Evolutionary conservation across 78 protist genomes (phyloP).

Genomic region (Dictyostelium firmibasis): DNA sequence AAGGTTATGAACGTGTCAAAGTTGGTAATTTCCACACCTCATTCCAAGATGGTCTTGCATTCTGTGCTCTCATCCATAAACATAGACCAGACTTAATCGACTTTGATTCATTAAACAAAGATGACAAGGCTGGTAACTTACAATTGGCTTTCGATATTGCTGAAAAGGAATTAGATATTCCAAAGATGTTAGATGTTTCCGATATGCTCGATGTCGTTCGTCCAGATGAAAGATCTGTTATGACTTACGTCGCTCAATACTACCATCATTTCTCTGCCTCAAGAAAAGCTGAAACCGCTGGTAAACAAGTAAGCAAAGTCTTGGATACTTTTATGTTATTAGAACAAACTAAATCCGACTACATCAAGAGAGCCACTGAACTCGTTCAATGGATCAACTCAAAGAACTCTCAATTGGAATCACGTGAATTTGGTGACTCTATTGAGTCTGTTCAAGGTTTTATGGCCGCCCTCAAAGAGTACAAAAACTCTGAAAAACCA

Average conservation of each 20-base stretch:
- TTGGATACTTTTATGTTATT: conserved; percentile 65
- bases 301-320: conserved; percentile 75
- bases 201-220: conserved; percentile 82
- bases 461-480: conserved; percentile 36
- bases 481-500: conserved; percentile 75
- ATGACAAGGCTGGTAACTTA: conserved; percentile 76
- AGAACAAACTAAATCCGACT: conserved; percentile 79
- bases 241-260: conserved; percentile 90
- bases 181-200: conserved; percentile 86
- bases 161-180: conserved; percentile 87
- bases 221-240: conserved; percentile 91
- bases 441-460: conserved; percentile 69
- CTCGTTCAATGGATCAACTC: conserved; percentile 60
- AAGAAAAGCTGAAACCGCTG: conserved; percentile 78
- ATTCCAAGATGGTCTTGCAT: conserved; percentile 87
- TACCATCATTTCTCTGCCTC: conserved; percentile 85
- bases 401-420: not conserved
- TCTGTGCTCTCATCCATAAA: conserved; percentile 88
- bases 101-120: conserved; percentile 60
- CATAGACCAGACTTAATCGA: conserved; percentile 86
- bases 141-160: conserved; percentile 89
- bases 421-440: conserved; percentile 80
- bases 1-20: conserved; percentile 62
- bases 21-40: conserved; percentile 82
- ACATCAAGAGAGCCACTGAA: conserved; percentile 59